Evolutionary conservation across 116 monocot genomes (phyloP).

Genomic region (Posidonia oceanica): DNA sequence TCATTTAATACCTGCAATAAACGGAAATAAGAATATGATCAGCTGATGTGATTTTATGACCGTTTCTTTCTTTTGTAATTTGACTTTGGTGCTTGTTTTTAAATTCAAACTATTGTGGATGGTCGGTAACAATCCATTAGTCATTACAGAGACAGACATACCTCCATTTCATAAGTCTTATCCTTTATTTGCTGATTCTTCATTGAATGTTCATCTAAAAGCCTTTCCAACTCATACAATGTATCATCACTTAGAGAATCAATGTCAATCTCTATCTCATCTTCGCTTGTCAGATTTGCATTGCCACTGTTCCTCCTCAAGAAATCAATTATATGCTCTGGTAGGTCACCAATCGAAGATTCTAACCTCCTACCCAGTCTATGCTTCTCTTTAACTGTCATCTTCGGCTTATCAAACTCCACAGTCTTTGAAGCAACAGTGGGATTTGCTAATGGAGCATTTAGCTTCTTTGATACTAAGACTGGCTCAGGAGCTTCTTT

Average conservation of each 20-base stretch:
- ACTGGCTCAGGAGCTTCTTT: constrained; percentile 20
- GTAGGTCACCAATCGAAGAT: constrained; percentile 34
- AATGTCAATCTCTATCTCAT: constrained; percentile 83
- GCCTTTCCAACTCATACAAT: constrained; percentile 53
- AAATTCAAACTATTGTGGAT: neutral
- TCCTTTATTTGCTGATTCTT: constrained; percentile 18
- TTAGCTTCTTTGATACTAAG: constrained; percentile 45
- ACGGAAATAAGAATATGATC: neutral
- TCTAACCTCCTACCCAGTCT: constrained; percentile 31
- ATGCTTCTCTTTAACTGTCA: constrained; percentile 57
- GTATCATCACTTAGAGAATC: constrained; percentile 51
- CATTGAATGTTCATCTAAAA: constrained; percentile 43
- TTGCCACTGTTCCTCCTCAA: constrained; percentile 28
- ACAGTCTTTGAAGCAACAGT: constrained; percentile 6
- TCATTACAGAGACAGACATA: constrained; percentile 9
- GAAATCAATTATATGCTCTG: constrained; percentile 55
- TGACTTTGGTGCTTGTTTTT: neutral
- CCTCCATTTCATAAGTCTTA: constrained; percentile 49
- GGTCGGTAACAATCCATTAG: neutral
- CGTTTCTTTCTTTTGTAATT: neutral
- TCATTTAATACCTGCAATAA: constrained; percentile 52
- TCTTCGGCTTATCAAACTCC: constrained; percentile 26
- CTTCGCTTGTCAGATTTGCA: constrained; percentile 32
- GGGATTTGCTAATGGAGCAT: constrained; percentile 18
- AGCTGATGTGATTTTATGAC: too few species aligned